Evolutionary conservation across 305 asterid genomes (phyloP), one percentile per base, ranked within the genome.

Genomic region (Andrographis paniculata): DNA sequence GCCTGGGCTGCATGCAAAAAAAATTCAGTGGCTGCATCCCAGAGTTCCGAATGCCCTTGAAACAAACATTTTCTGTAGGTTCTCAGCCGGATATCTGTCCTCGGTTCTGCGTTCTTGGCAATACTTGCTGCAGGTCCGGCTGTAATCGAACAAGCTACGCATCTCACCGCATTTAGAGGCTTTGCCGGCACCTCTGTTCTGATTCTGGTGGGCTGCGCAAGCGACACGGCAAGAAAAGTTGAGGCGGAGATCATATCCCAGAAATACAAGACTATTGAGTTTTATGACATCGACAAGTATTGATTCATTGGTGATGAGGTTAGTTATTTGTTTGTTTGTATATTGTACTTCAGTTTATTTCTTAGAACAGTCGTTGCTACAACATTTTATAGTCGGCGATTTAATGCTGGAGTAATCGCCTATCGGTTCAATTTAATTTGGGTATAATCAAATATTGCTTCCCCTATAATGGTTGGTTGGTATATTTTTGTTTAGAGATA

Each of bases 131-230:
- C 88, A 23, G 98, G 94, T 19, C 98, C 95, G 15, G 95, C 93
- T 17, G 80, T 85, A 58, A 70, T 85, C 36, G 98, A 89, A 66
- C 98, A 85, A 68, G 82, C 80, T 1, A 85, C 94, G 9, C 94
- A 85, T 60, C 85, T 89, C 56, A 74, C 98, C 14, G 94, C 98
- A 17, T 89, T 89, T 52, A 75, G 86, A 56, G 94, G 95, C 42
- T 85, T 89, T 12, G 95, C 98, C 0, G 98, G 98, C 56, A 89
- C 93, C 4, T 89, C 95, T 0, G 91, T 89, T 57, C 88, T 89
- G 44, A 89, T 85, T 68, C 93, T 85, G 15, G 95, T 89, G 19
- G 94, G 98, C 28, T 89, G 95, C 63, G 98, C 98, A 2, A 82
- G 94, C 9, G 98, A 89, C 71, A 82, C 95, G 0, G 93, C 98